Evolutionary conservation across 495 filamentous ascomycete species (phyloP).

Genomic region (Massariosphaeria phaeospora): DNA sequence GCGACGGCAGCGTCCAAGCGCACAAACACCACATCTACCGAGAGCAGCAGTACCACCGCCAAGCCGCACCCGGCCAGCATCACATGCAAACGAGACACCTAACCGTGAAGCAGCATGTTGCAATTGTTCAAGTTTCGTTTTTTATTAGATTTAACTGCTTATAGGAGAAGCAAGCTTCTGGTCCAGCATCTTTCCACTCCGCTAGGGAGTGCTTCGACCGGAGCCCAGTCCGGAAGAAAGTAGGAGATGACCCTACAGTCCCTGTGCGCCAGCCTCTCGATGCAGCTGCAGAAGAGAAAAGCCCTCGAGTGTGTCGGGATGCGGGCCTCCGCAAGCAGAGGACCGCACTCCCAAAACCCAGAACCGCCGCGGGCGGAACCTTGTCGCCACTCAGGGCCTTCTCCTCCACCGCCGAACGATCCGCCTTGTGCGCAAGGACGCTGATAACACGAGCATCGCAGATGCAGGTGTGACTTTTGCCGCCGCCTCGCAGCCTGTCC

Average conservation of each 20-base stretch:
- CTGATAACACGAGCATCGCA: constrained; percentile 44
- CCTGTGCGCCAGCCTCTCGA: constrained; percentile 23
- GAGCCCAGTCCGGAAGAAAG: constrained; percentile 46
- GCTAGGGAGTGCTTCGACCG: constrained; percentile 41
- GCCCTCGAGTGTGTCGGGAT: constrained; percentile 10
- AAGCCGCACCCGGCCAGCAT: neutral
- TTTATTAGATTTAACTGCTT: constrained; percentile 36
- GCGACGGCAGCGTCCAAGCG: no score
- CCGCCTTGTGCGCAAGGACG: constrained; percentile 33
- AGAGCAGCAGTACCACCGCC: no score
- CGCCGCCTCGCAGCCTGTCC: constrained; percentile 43
- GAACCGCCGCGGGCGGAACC: constrained; percentile 44
- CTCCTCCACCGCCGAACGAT: constrained; percentile 5
- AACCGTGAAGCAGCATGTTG: neutral
- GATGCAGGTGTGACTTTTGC: constrained; percentile 41
- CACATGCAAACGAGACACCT: neutral
- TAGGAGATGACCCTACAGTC: constrained; percentile 52
- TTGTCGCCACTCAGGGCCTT: constrained; percentile 26
- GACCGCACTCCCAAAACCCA: constrained; percentile 34
- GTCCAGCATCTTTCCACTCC: constrained; percentile 49
- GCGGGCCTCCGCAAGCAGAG: constrained; percentile 38
- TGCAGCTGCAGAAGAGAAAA: neutral
- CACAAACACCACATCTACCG: no score
- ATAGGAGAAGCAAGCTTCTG: constrained; percentile 38
- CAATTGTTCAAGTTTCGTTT: constrained; percentile 13